Evolutionary conservation across 257 asterid species (phyloP), one percentile per base, ranked within the genome.

Genomic region (Solanum bulbocastanum): DNA sequence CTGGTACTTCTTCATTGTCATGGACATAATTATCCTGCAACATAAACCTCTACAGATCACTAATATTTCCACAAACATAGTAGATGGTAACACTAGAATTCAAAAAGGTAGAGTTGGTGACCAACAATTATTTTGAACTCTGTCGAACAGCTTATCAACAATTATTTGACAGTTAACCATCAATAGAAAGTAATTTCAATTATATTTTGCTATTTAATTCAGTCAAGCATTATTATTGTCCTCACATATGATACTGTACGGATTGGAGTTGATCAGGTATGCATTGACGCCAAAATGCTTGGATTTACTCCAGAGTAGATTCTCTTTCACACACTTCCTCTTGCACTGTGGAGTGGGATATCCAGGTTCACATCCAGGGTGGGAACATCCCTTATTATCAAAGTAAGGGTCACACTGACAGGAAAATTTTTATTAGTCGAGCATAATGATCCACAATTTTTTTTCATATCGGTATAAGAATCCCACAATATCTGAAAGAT

Each of bases 391-490:
- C 68, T 30, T 83, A 23, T 87, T 91, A 89, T 97, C 99, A 87
- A 97, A 96, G 95, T 97, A 97, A 82, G 99, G 99, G 90, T 97
- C 98, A 88, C 99, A 97, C 99, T 96, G 97, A 90, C 90, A 87
- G 69, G 84, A 75, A 84, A 87, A 69, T 18, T 5, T 72, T 66
- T 32, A 83, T 44, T n/a, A 82, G 69, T 71, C 5, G 33, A 88
- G 78, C 36, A 86, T 37, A 86, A n/a, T 74, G 49, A 66, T 81
- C 85, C 66, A 85, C 86, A 62, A 86, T 27, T n/a, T 79, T 20
- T 15, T 27, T 44, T 78, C 33, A 27, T 10, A 79, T 9, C 1
- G 10, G 40, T 44, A 16, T 44, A 44, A 79, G 39, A 32, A 79
- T 8, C 13, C 83, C 27, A 87, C 87, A 69, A 87, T 22, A 85